Conservation (phyloP, 345 rosid genomes). For the Bruguiera sexangula region DNA sequence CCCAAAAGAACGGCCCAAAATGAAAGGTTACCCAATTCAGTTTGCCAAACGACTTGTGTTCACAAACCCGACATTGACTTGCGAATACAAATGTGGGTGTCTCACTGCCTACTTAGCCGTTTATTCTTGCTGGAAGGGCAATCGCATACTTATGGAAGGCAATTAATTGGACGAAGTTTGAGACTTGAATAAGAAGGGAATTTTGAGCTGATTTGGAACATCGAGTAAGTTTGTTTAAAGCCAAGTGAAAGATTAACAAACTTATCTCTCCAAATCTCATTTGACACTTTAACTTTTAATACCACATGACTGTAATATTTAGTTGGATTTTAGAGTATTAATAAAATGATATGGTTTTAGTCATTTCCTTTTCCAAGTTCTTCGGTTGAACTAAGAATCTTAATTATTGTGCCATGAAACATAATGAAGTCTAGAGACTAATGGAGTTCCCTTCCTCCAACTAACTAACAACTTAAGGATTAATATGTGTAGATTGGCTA, state of each 20-base stretch:
- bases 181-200: not conserved
- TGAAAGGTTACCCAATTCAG: not conserved
- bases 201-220: not conserved
- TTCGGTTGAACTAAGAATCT: too few species aligned
- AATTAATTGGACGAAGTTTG: not conserved
- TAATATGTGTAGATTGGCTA: too few species aligned
- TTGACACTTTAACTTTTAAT: too few species aligned
- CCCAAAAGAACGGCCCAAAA: not conserved
- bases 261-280: too few species aligned
- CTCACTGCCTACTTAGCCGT: not conserved
- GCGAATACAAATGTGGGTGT: not conserved
- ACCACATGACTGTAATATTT: too few species aligned
- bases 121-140: not conserved
- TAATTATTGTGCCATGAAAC: too few species aligned
- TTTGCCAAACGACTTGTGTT: not conserved
- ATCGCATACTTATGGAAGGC: not conserved
- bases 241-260: not conserved
- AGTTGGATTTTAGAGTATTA: too few species aligned
- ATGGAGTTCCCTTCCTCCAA: too few species aligned
- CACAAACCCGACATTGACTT: not conserved
- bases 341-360: too few species aligned
- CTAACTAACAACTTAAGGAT: too few species aligned
- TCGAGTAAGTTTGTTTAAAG: not conserved
- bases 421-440: too few species aligned
- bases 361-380: too few species aligned